A percentile compares a stretch with the other conserved stretches of the same genome.
Evolutionary conservation across 1,284 basidiomycete species (phyloP).

Genomic region (Leccinum griseonigrum): DNA sequence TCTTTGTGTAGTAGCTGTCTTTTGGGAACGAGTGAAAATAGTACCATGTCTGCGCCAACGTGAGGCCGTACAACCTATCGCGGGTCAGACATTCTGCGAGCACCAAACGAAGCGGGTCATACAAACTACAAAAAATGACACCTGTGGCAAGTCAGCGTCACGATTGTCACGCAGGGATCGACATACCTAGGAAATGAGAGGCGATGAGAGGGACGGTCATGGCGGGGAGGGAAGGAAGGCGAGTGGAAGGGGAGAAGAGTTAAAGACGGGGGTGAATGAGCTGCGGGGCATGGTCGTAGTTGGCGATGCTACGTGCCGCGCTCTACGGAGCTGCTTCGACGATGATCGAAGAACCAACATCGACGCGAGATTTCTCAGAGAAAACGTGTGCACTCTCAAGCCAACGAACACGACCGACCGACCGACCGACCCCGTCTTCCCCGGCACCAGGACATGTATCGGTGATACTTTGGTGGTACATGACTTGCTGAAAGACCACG

Average conservation of each 20-base stretch:
- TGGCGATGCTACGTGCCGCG: constrained; percentile 29
- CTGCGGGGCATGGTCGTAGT: constrained; percentile 8
- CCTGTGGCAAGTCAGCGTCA: constrained; percentile 18
- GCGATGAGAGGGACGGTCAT: constrained; percentile 25
- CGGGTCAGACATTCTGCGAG: not conserved
- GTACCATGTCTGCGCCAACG: constrained; percentile 33
- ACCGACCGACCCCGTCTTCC: not conserved
- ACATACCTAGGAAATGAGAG: constrained; percentile 31
- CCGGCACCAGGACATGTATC: not conserved
- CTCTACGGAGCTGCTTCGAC: constrained; percentile 32
- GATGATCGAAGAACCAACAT: constrained; percentile 29
- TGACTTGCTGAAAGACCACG: not conserved
- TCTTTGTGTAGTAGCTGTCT: constrained; percentile 23
- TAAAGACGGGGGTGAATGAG: constrained; percentile 7
- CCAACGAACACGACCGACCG: not conserved
- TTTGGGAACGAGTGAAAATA: constrained; percentile 30
- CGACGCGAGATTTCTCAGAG: constrained; percentile 2
- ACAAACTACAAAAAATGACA: constrained; percentile 32
- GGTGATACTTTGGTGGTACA: not conserved
- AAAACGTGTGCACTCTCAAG: constrained; percentile 1
- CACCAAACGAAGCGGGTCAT: not conserved
- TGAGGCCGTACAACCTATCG: constrained; percentile 31
- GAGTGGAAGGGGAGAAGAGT: not conserved
- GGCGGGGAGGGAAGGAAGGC: not conserved
- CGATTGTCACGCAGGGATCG: not conserved